Evolutionary conservation across 768 basidiomycete genomes (phyloP), one percentile per base, ranked within the genome.

Genomic region (Sistotremastrum suecicum): DNA sequence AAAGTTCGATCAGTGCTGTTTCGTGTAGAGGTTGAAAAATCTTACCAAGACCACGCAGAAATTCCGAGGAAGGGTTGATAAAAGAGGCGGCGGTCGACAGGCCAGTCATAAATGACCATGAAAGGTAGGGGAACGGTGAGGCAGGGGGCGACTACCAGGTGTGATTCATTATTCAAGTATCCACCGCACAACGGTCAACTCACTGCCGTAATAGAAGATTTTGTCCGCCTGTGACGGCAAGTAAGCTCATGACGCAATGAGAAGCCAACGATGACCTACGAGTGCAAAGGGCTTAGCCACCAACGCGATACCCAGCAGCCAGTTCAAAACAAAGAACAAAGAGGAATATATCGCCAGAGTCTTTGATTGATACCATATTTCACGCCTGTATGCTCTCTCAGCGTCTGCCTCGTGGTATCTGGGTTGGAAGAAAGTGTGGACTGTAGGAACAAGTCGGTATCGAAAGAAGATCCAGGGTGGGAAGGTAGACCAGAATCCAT

Each of bases 51-150:
- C 80, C 81, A 84, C 11, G 75, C 70, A 2, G 80, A 71, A 41
- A 70, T 58, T 3, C 68, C 60, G 11, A 85, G 62, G 40, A 73
- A 65, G n/a, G 66, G 42, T 61, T 88, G 86, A 58, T 84, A 87
- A 4, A 72, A 58, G 31, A 64, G 59, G 9, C 66, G 65, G 12
- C 72, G 68, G 49, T 79, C 73, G 38, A 80, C 68, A 2, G 84
- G 85, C 67, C 75, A 78, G 64, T 89, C 79, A 54, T 73, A 80
- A 45, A 80, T 64, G 46, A 86, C 71, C 67, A 85, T 69, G 43
- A 75, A 58, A 31, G 76, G 57, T 34, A 86, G 62, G 1, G 80
- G 81, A 20, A 86, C 58, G 31, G 73, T 80, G 43, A 83, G 58
- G 3, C 63, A 58, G 2, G 83, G 76, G 3, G 75, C 71, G 51